phyloP scores from a whole-genome alignment of 805 yeast species.

The Jamesozyma hellenica region DNA sequence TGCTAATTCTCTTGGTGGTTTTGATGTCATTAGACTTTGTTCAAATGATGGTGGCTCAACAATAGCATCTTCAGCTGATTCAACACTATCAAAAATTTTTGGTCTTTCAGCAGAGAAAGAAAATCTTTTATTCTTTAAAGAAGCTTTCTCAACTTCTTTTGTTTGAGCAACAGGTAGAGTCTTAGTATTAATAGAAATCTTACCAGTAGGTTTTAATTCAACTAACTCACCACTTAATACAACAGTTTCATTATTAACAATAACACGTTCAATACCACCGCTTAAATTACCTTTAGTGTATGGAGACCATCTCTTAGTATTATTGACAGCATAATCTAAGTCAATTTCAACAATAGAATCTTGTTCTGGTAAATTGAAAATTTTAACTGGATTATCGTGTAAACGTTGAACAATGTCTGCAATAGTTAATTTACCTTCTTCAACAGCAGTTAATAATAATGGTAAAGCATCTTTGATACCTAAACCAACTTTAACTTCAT shows the following conservation, averaged over 20 bases:
- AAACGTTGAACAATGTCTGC: constrained; percentile 63
- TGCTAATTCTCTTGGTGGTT: constrained; percentile 60
- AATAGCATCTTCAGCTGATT: constrained; percentile 39
- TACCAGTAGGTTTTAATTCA: constrained; percentile 51
- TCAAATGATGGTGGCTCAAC: constrained; percentile 38
- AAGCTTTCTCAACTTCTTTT: constrained; percentile 27
- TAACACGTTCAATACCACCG: constrained; percentile 86
- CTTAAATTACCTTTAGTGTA: constrained; percentile 43
- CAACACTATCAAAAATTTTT: constrained; percentile 27
- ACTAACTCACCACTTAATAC: constrained; percentile 75
- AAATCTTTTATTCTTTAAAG: constrained; percentile 31
- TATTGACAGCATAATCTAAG: constrained; percentile 49
- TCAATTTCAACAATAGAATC: constrained; percentile 67
- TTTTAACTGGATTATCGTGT: constrained; percentile 70
- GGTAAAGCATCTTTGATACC: constrained; percentile 79
- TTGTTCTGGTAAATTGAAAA: constrained; percentile 76
- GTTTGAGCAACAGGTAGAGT: constrained; percentile 26
- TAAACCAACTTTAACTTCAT: constrained; percentile 54
- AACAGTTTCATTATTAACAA: constrained; percentile 65
- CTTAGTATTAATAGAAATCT: constrained; percentile 40
- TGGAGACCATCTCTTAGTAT: constrained; percentile 43
- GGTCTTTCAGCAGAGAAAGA: constrained; percentile 40
- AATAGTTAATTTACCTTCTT: constrained; percentile 58
- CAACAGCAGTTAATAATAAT: constrained; percentile 69
- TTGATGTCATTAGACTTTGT: constrained; percentile 51